Conservation (phyloP, 805 yeast species). For the Candida chauliodis region DNA sequence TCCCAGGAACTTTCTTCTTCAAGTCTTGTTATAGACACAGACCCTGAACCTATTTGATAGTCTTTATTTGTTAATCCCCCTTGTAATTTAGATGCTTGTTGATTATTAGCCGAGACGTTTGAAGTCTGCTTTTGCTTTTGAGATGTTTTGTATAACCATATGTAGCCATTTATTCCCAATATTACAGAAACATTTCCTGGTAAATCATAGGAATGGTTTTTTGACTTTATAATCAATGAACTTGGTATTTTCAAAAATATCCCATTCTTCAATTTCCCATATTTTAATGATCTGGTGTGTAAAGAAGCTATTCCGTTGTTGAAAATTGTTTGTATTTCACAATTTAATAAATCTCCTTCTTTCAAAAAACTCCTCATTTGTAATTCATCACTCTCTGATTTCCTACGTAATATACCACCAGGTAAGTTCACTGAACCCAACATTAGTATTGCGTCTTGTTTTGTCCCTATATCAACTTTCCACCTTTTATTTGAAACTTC, state of each 20-base stretch:
- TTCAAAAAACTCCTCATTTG: constrained; percentile 93
- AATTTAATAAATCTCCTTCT: constrained; percentile 93
- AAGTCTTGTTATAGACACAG: constrained; percentile 62
- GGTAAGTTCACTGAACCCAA: constrained; percentile 95
- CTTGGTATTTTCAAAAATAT: constrained; percentile 77
- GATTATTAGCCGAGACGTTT: constrained; percentile 3
- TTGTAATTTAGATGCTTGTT: constrained; percentile 16
- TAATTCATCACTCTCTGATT: constrained; percentile 90
- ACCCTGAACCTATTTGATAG: constrained; percentile 35
- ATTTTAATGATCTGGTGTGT: constrained; percentile 92
- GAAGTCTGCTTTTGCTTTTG: not conserved
- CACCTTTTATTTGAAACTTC: constrained; percentile 93
- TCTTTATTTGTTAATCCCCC: constrained; percentile 16
- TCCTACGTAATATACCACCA: constrained; percentile 92
- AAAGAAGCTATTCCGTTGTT: constrained; percentile 89
- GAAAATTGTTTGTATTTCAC: constrained; percentile 89
- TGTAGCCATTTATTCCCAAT: constrained; percentile 90
- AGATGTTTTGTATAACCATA: constrained; percentile 82
- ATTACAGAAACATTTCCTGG: constrained; percentile 93
- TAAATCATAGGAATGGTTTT: constrained; percentile 81
- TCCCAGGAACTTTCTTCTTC: constrained; percentile 95
- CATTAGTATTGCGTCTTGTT: constrained; percentile 87
- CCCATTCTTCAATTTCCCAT: constrained; percentile 94
- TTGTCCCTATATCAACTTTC: constrained; percentile 96
- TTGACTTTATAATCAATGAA: constrained; percentile 76